Evolutionary conservation across 768 basidiomycete genomes (phyloP).

Genomic region (Exidia glandulosa): DNA sequence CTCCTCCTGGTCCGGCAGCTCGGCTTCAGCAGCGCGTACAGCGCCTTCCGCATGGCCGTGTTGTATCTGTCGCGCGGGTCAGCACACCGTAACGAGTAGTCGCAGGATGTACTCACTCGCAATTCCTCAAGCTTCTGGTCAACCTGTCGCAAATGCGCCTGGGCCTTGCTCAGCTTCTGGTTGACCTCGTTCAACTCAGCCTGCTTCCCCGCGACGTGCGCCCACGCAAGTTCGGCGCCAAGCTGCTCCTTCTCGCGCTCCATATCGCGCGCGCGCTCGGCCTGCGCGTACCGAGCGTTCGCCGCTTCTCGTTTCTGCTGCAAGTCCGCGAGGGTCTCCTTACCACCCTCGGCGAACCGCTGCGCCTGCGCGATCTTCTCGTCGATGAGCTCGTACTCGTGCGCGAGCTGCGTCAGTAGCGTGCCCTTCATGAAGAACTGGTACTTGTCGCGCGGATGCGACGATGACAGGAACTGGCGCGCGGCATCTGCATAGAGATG

Average conservation of each 20-base stretch:
- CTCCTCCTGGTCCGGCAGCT: constrained; percentile 30
- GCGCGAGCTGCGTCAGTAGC: constrained; percentile 74
- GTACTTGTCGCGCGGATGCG: constrained; percentile 78
- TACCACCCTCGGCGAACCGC: constrained; percentile 57
- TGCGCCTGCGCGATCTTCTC: constrained; percentile 61
- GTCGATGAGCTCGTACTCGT: constrained; percentile 73
- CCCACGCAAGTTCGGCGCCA: constrained; percentile 83
- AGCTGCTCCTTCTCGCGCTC: constrained; percentile 55
- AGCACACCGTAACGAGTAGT: not conserved
- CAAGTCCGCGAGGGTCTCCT: constrained; percentile 70
- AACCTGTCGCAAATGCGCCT: not conserved
- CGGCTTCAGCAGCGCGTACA: constrained; percentile 21
- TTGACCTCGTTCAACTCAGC: constrained; percentile 7
- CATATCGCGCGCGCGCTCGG: constrained; percentile 61
- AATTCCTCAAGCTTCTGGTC: not conserved
- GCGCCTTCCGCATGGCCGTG: not conserved
- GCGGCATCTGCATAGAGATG: not conserved
- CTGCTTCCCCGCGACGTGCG: constrained; percentile 66
- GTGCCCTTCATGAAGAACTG: constrained; percentile 94
- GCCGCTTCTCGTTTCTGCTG: constrained; percentile 46
- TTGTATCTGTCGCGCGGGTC: not conserved
- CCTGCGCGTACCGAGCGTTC: constrained; percentile 53
- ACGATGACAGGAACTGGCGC: constrained; percentile 69
- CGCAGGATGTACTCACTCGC: not conserved
- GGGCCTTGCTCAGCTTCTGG: not conserved